Conservation (phyloP, 805 yeast genomes). For the Candida anglica region DNA sequence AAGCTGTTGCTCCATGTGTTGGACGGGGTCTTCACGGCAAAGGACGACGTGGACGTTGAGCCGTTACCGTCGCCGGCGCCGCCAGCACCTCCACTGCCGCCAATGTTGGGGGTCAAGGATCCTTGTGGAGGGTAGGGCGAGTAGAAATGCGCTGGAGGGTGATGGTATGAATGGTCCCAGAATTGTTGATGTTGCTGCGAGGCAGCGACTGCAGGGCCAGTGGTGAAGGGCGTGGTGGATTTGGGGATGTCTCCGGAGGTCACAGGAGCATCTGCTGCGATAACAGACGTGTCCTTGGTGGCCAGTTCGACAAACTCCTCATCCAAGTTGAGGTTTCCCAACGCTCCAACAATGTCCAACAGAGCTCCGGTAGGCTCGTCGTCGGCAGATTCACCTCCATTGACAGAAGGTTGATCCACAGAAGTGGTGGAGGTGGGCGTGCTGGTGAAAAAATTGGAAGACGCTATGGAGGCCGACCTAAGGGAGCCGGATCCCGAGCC, state of each 20-base stretch:
- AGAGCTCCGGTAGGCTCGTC: constrained; percentile 8
- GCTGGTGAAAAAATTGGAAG: constrained; percentile 2
- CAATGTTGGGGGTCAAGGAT: constrained; percentile 21
- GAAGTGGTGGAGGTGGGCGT: too few relatives aligned
- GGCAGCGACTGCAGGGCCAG: too few relatives aligned
- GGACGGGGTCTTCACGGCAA: constrained; percentile 28
- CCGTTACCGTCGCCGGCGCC: constrained; percentile 1
- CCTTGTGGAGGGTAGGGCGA: constrained; percentile 15
- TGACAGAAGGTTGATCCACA: too few relatives aligned
- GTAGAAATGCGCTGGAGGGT: constrained; percentile 5
- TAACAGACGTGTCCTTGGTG: neutral
- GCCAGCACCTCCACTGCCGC: constrained; percentile 6
- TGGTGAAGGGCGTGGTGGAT: constrained; percentile 3
- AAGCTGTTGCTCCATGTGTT: constrained; percentile 31
- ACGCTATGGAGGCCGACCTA: constrained; percentile 2
- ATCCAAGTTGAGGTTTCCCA: constrained; percentile 39
- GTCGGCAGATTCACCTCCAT: neutral
- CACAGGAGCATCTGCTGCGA: neutral
- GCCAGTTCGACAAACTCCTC: constrained; percentile 4
- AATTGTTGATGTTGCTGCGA: constrained; percentile 5
- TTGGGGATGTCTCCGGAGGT: constrained; percentile 1
- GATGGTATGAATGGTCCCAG: constrained; percentile 4
- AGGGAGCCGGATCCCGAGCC: too few relatives aligned
- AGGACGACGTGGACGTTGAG: constrained; percentile 6
- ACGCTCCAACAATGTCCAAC: constrained; percentile 46